Conservation (phyloP, 2,329 filamentous ascomycete genomes). For the Penicillium glabrum region DNA sequence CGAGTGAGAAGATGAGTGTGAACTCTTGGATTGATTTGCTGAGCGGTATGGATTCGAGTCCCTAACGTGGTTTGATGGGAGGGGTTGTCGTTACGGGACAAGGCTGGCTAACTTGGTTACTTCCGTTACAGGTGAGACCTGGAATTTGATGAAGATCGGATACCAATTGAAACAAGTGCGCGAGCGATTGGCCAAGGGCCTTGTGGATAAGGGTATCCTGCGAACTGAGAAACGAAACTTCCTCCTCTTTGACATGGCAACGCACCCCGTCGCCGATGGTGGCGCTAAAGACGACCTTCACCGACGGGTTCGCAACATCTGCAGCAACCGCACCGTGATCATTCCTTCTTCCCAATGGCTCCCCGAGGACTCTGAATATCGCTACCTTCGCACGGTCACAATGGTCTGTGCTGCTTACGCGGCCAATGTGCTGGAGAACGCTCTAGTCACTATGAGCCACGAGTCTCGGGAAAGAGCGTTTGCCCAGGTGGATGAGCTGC, state of each 20-base stretch:
- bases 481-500: slow-evolving; percentile 91
- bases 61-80: neutral
- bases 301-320: slow-evolving; percentile 84
- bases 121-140: slow-evolving; percentile 76
- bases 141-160: slow-evolving; percentile 99
- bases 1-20: slow-evolving; percentile 99
- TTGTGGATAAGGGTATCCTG: slow-evolving; percentile 97
- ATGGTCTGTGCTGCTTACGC: slow-evolving; percentile 99
- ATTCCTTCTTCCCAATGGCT: slow-evolving; percentile 83
- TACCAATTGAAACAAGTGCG: slow-evolving; percentile 99
- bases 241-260: slow-evolving; percentile 99
- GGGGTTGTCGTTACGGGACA: neutral
- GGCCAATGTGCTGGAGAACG: slow-evolving; percentile 96
- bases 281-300: slow-evolving; percentile 98
- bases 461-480: slow-evolving; percentile 93
- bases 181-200: slow-evolving; percentile 92
- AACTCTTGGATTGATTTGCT: slow-evolving; percentile 98
- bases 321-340: slow-evolving; percentile 92
- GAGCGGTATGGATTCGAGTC: slow-evolving; percentile 68
- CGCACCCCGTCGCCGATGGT: slow-evolving; percentile 92
- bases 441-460: slow-evolving; percentile 88
- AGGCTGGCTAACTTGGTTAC: slow-evolving; percentile 9
- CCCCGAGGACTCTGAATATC: slow-evolving; percentile 90
- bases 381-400: slow-evolving; percentile 84
- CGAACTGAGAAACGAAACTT: slow-evolving; percentile 99